phyloP scores from a whole-genome alignment of 768 basidiomycete species.

The Lactifluus piperatus region DNA sequence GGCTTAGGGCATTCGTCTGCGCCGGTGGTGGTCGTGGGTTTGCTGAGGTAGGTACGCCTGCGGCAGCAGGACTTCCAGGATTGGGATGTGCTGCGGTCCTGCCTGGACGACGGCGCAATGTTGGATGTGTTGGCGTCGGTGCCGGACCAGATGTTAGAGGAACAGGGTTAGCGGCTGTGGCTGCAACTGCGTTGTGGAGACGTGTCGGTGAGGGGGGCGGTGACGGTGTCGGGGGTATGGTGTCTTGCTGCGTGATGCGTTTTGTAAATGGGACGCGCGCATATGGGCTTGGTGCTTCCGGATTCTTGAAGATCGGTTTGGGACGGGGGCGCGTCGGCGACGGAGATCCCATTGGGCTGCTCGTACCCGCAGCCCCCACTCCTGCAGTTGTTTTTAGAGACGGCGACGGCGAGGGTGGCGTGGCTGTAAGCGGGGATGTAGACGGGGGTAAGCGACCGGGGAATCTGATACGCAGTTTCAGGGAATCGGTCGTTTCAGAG shows the following conservation, averaged over 20 bases:
- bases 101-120: slow-evolving; percentile 1
- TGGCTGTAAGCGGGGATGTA: not conserved
- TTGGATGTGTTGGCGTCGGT: not conserved
- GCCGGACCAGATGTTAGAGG: not conserved
- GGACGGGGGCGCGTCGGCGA: slow-evolving; percentile 14
- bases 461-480: slow-evolving; percentile 10
- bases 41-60: not conserved
- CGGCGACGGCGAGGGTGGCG: not conserved
- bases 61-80: not conserved
- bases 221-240: not conserved
- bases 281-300: slow-evolving; percentile 5
- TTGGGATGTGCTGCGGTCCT: slow-evolving; percentile 9
- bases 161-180: not conserved
- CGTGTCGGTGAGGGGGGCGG: not conserved
- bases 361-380: not conserved
- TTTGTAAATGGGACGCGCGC: slow-evolving; percentile 8
- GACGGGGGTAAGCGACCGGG: not conserved
- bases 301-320: slow-evolving; percentile 14
- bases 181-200: not conserved
- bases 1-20: not conserved
- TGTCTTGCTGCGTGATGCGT: not conserved
- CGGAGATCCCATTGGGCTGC: not conserved
- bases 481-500: not conserved
- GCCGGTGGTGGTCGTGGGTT: not conserved
- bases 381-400: not conserved